These are phyloP conservation scores for Leucocoprinus leucothites DNA, from an alignment of 768 basidiomycete genomes.

Conservation along the genomic window DNA sequence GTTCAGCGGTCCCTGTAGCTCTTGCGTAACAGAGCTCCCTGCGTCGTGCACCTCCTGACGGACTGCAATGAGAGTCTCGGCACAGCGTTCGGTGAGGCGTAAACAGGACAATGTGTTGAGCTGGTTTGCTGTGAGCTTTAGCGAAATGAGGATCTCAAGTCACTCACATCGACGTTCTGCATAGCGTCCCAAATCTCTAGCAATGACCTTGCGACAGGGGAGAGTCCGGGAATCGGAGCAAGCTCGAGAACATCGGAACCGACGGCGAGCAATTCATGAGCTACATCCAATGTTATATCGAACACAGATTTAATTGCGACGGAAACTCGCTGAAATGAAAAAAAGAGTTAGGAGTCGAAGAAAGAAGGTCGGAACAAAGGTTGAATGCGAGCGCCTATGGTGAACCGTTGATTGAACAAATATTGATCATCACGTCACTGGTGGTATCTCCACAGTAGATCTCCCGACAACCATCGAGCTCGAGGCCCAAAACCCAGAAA, in stretches of 20 bases:
- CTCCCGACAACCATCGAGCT: neutral
- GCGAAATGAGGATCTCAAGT: neutral
- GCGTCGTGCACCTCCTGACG: constrained; percentile 49
- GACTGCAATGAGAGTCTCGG: constrained; percentile 52
- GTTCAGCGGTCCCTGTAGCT: constrained; percentile 43
- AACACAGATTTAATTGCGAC: constrained; percentile 29
- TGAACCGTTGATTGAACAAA: neutral
- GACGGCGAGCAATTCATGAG: constrained; percentile 32
- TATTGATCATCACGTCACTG: neutral
- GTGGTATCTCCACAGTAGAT: neutral
- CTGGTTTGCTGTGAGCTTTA: constrained; percentile 24
- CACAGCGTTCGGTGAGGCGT: constrained; percentile 60
- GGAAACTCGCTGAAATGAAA: constrained; percentile 26
- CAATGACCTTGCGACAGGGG: constrained; percentile 43
- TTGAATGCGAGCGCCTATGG: neutral
- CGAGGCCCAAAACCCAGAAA: neutral
- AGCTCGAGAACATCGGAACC: constrained; percentile 37
- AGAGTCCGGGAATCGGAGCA: constrained; percentile 50
- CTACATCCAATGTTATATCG: constrained; percentile 30
- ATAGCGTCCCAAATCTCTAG: constrained; percentile 55
- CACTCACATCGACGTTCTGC: constrained; percentile 51
- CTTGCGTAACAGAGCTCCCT: constrained; percentile 36
- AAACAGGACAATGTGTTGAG: constrained; percentile 55
- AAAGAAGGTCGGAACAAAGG: neutral
- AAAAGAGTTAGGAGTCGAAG: neutral